Conservation (phyloP, 2,329 filamentous ascomycete genomes). For the Colletotrichum spinosum region DNA sequence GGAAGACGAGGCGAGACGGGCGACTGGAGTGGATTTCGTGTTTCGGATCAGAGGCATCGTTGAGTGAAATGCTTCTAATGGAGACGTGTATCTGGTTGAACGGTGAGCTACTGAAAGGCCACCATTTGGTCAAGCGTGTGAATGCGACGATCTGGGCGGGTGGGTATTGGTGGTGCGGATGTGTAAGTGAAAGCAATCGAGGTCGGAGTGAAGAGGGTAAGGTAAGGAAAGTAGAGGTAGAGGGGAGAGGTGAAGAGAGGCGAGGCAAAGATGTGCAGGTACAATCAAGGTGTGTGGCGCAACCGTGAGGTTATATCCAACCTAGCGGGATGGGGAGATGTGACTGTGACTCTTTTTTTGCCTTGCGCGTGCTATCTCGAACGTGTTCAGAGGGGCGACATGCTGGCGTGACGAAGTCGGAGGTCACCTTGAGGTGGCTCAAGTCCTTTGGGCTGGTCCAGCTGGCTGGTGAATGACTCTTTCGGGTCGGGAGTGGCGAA, state of each 20-base stretch:
- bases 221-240: neutral
- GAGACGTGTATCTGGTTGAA: conserved; percentile 44
- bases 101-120: conserved; percentile 45
- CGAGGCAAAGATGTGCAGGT: conserved; percentile 28
- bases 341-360: conserved; percentile 36
- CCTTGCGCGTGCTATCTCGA: conserved; percentile 37
- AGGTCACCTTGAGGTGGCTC: conserved; percentile 36
- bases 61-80: conserved; percentile 48
- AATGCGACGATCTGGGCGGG: conserved; percentile 27
- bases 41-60: conserved; percentile 70
- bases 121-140: conserved; percentile 42
- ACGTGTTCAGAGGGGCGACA: conserved; percentile 39
- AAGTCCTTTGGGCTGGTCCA: conserved; percentile 31
- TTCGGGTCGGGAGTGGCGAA: conserved; percentile 40
- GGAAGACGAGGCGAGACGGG: conserved; percentile 71
- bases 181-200: conserved; percentile 19
- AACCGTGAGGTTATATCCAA: conserved; percentile 37
- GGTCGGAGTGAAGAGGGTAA: conserved; percentile 16
- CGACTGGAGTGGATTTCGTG: conserved; percentile 67
- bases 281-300: conserved; percentile 33
- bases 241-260: conserved; percentile 10
- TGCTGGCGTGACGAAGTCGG: conserved; percentile 40
- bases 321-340: conserved; percentile 24
- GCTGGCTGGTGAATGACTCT: conserved; percentile 41
- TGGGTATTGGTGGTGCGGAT: conserved; percentile 10